Evolutionary conservation across 192 early-diverging fungal species (phyloP).

Genomic region (Gryganskiella cystojenkinii): DNA sequence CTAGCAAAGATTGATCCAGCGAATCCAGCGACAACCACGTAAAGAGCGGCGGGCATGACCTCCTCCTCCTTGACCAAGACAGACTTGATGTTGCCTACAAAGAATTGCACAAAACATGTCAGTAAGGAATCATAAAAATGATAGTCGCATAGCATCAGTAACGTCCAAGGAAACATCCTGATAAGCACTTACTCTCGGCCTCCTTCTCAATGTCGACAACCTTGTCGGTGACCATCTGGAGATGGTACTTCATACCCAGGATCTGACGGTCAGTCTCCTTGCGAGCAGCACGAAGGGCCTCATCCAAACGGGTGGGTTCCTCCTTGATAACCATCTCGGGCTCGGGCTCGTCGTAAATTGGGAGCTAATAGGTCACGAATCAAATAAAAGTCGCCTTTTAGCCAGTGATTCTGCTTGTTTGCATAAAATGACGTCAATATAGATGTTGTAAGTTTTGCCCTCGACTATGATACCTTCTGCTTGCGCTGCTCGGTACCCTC

Average conservation of each 20-base stretch:
- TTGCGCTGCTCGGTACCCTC: slow-evolving; percentile 49
- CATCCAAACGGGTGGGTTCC: slow-evolving; percentile 50
- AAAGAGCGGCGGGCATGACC: slow-evolving; percentile 50
- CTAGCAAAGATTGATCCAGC: slow-evolving; percentile 46
- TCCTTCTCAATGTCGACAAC: slow-evolving; percentile 53
- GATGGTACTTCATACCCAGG: slow-evolving; percentile 50
- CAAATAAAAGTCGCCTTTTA: too few relatives aligned
- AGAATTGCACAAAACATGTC: too few relatives aligned
- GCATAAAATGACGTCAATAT: background rate
- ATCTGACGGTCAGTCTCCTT: slow-evolving; percentile 53
- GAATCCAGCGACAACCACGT: slow-evolving; percentile 51
- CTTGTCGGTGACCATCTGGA: slow-evolving; percentile 51
- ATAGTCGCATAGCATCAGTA: background rate
- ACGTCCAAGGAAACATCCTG: background rate
- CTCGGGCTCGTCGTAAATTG: slow-evolving; percentile 48
- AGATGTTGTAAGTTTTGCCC: background rate
- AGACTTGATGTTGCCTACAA: slow-evolving; percentile 49
- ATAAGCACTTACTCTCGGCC: slow-evolving; percentile 35
- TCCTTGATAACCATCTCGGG: slow-evolving; percentile 54
- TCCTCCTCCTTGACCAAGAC: slow-evolving; percentile 53
- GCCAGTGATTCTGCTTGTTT: too few relatives aligned
- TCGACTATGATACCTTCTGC: slow-evolving; percentile 28
- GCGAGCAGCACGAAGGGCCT: slow-evolving; percentile 43
- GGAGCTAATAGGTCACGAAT: too few relatives aligned
- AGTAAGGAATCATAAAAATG: background rate